Conservation (phyloP, 2,329 filamentous ascomycete genomes). For the Colletotrichum somersetense region DNA sequence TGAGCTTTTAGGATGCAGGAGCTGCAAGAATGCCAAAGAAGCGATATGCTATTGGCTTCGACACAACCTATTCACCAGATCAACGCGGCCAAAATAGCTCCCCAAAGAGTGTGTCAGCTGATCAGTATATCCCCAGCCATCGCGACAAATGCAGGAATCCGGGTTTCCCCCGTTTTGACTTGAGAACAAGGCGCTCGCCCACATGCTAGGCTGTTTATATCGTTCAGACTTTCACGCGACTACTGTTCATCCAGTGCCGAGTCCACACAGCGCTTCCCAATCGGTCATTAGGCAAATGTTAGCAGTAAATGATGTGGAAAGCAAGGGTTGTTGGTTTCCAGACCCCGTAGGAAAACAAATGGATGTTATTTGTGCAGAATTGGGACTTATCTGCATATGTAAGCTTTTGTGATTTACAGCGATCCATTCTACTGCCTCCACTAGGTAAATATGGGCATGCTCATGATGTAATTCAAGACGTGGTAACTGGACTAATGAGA, state of each 20-base stretch:
- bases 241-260: not conserved
- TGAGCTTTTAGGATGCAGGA: not conserved
- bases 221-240: not conserved
- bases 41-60: not conserved
- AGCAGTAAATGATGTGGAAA: not conserved
- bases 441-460: too few species aligned
- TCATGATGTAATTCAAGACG: not conserved
- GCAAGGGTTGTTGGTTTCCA: too few species aligned
- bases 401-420: too few species aligned
- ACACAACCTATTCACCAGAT: not conserved
- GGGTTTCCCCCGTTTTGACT: not conserved
- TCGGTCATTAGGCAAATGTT: too few species aligned
- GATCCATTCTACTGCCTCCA: not conserved
- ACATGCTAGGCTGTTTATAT: not conserved
- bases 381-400: too few species aligned
- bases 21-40: not conserved
- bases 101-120: not conserved
- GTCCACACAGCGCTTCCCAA: too few species aligned
- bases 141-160: not conserved
- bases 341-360: too few species aligned
- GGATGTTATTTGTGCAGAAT: too few species aligned
- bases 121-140: not conserved
- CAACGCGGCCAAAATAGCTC: not conserved
- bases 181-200: not conserved
- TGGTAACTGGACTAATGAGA: not conserved